Evolutionary conservation across 2,329 filamentous ascomycete species (phyloP), one percentile per base, ranked within the genome.

Genomic region (Venturia nashicola): DNA sequence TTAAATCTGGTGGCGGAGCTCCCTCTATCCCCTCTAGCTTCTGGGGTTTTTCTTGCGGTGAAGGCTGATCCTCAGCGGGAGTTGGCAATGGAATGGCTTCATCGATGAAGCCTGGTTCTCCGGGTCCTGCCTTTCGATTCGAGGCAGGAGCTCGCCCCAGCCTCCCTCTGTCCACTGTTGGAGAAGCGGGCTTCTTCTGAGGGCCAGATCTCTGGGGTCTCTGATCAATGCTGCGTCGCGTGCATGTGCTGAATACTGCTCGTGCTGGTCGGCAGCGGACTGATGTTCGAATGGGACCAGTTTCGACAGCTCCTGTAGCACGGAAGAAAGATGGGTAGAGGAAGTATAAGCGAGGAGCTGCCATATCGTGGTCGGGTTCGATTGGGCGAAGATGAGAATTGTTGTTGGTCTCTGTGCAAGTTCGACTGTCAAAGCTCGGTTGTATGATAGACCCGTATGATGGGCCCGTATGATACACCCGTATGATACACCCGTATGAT

Each of bases 171-270:
- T 27, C 39, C 63, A 67, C 66, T 5, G 77, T 69, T 65, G 78
- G 73, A 0, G 75, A 72, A 7, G 75, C 73, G 3, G 78, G 78
- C 66, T 80, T 76, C 59, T 79, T 78, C 0, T 78, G 78, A 16
- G 75, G 76, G 34, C 79, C 79, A 71, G 80, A 80, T 46, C 78
- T 75, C 11, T 68, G 67, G 20, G 67, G 67, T 16, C 63, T 66
- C 18, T 8, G 60, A 8, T 62, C 54, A 36, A 59, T 39, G 20
- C 55, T 42, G 20, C 51, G 20, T 34, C 36, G 46, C 16, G 60
- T n/a, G 14, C 42, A 27, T 23, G 64, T 64, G 18, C 20, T 60
- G 44, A 65, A 65, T 23, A 6, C n/a, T 27, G 51, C 23, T 23
- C n/a, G 32, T 4, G 20, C 51, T 46, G 59, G 64, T 9, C 51